These are phyloP conservation scores for Nicotiana undulata DNA, from an alignment of 257 asterid genomes.

Conservation along the genomic window DNA sequence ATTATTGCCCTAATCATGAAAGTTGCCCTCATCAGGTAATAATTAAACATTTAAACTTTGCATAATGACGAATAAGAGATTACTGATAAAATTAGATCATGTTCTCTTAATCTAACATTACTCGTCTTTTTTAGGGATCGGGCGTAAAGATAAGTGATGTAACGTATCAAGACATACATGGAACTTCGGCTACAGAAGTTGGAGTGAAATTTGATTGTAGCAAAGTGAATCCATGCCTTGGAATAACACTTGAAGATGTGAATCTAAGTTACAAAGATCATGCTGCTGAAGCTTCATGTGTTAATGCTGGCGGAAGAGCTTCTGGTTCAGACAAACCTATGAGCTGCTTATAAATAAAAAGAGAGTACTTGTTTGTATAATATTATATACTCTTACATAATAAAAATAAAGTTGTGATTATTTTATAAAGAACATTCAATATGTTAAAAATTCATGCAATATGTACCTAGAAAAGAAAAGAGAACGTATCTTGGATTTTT, in stretches of 20 bases:
- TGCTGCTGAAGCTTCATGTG: constrained; percentile 1
- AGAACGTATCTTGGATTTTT: too few species aligned
- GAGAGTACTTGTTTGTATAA: too few species aligned
- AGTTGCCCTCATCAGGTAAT: constrained; percentile 13
- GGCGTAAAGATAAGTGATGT: neutral
- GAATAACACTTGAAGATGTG: neutral
- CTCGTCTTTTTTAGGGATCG: neutral
- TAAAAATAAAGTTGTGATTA: too few species aligned
- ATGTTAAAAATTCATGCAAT: too few species aligned
- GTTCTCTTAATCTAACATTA: neutral
- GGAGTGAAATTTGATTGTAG: constrained; percentile 5
- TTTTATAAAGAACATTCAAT: too few species aligned
- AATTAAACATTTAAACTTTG: neutral
- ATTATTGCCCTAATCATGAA: constrained; percentile 8
- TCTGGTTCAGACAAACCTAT: neutral
- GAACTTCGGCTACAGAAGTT: constrained; percentile 3
- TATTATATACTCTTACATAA: too few species aligned
- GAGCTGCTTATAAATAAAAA: neutral
- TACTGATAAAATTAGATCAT: neutral
- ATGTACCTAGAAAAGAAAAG: too few species aligned
- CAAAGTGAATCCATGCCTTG: neutral
- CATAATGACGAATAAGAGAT: neutral
- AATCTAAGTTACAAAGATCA: neutral
- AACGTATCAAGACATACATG: constrained; percentile 1
- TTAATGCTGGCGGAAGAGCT: constrained; percentile 1